Evolutionary conservation across 768 basidiomycete genomes (phyloP).

Genomic region (Phylloporus sp.): DNA sequence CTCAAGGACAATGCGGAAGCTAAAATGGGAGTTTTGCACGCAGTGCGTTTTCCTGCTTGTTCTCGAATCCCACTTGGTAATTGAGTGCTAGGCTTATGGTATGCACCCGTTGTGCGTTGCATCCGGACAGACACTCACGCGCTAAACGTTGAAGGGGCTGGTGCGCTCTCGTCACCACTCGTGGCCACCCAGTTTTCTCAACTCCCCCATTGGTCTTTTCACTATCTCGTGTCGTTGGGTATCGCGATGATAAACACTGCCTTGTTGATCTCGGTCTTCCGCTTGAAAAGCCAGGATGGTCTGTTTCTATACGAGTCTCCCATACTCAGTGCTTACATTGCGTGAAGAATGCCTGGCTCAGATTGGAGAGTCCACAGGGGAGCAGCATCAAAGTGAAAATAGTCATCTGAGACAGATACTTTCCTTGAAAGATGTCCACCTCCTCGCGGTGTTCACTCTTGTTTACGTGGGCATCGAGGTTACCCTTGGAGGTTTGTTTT

Average conservation of each 20-base stretch:
- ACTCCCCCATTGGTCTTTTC: constrained; percentile 65
- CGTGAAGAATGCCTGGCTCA: constrained; percentile 47
- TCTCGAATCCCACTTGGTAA: constrained; percentile 9
- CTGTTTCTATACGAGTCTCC: constrained; percentile 3
- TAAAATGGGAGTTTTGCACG: constrained; percentile 43
- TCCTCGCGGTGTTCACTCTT: constrained; percentile 59
- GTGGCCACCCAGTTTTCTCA: constrained; percentile 79
- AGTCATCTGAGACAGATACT: constrained; percentile 51
- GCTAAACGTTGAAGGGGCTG: constrained; percentile 44
- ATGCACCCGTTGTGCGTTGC: not conserved
- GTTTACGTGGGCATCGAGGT: constrained; percentile 73
- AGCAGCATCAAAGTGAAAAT: constrained; percentile 32
- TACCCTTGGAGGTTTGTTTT: constrained; percentile 35
- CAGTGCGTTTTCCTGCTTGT: constrained; percentile 33
- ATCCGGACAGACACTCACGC: constrained; percentile 5
- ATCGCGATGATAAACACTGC: constrained; percentile 57
- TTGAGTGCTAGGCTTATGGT: constrained; percentile 32
- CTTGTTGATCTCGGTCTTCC: constrained; percentile 55
- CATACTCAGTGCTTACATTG: constrained; percentile 1
- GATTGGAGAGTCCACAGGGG: constrained; percentile 47
- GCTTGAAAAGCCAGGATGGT: constrained; percentile 71
- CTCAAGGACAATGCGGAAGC: constrained; percentile 35
- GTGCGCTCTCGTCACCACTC: constrained; percentile 67
- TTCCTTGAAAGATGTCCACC: constrained; percentile 49
- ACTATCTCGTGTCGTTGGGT: constrained; percentile 68